Evolutionary conservation across 495 filamentous ascomycete species (phyloP).

Genomic region (Penicillium antarcticum): DNA sequence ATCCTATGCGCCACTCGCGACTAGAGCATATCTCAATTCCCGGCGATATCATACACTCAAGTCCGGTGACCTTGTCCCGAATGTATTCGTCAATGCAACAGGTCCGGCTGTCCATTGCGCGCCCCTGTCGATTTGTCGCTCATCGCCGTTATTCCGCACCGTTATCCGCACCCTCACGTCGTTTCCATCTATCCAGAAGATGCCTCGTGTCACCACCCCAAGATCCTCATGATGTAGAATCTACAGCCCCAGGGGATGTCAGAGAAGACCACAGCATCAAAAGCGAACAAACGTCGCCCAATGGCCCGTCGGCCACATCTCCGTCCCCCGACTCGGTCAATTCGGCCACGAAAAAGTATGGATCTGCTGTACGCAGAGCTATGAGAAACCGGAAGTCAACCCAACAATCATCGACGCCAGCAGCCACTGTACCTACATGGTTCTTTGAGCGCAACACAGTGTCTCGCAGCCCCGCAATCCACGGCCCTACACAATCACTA

Average conservation of each 20-base stretch:
- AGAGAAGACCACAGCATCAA: slow-evolving; percentile 24
- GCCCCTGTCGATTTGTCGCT: slow-evolving; percentile 44
- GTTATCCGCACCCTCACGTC: slow-evolving; percentile 25
- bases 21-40: slow-evolving; percentile 16
- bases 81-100: slow-evolving; percentile 45
- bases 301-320: slow-evolving; percentile 11
- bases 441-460: slow-evolving; percentile 37
- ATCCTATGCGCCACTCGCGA: slow-evolving; percentile 2
- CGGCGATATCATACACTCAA: slow-evolving; percentile 17
- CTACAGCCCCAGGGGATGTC: slow-evolving; percentile 17
- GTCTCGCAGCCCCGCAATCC: slow-evolving; percentile 10
- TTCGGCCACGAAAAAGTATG: slow-evolving; percentile 32
- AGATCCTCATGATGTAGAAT: slow-evolving; percentile 26
- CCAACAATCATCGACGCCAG: slow-evolving; percentile 15
- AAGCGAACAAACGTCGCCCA: slow-evolving; percentile 12
- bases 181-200: slow-evolving; percentile 35
- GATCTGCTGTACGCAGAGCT: slow-evolving; percentile 38
- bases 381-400: slow-evolving; percentile 32
- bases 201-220: slow-evolving; percentile 33
- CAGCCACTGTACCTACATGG: slow-evolving; percentile 36
- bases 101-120: slow-evolving; percentile 32
- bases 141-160: slow-evolving; percentile 39
- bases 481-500: slow-evolving; percentile 4
- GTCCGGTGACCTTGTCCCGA: slow-evolving; percentile 34
- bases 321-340: slow-evolving; percentile 15